Evolutionary conservation across 1,139 yeast species (phyloP), one percentile per base, ranked within the genome.

Genomic region (Taphrina deformans): DNA sequence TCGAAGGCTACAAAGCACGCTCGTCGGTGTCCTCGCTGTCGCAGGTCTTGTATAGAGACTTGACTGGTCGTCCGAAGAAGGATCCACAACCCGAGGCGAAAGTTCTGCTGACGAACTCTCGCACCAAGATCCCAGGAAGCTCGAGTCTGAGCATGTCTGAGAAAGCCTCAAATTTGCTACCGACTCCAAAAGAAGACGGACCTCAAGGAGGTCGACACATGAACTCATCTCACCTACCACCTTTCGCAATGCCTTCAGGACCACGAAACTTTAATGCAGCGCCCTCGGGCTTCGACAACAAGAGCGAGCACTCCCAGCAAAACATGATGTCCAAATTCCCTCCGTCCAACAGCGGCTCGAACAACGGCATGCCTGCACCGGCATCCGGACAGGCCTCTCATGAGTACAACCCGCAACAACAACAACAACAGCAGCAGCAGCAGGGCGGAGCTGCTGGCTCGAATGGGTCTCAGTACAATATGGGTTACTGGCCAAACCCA

Each of bases 221-320:
- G 35, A 59, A 44, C 55, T 26, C 55, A 5, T 59, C 63, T 9
- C 63, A 59, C 21, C 38, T 59, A 33, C 63, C 63, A 41, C 63
- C 63, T 14, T 59, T 59, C 56, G 38, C 31, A 5, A 24, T 59
- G 41, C 63, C 63, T 3, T 16, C 56, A 10, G 46, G 63, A 41
- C 55, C 63, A 23, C 35, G 58, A 38, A 40, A 21, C 45, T 53
- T 53, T 24, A 38, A 35, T 18, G 26, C 29, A 12, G 46, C 58
- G 31, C 48, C 58, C 7, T 29, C 41, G 18, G 33, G 44, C 55
- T 53, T 53, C 35, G 58, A 53, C 48, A 40, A 26, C 48, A 53
- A 53, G 35, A 7, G n/a, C 12, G 58, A 53, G 33, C 48, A 40
- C 27, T 53, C 58, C 12, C 55, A 51, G n/a, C 45, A 53, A 10